Conservation (phyloP, 192 early-diverging fungal species). For the Coemansia aciculifera region DNA sequence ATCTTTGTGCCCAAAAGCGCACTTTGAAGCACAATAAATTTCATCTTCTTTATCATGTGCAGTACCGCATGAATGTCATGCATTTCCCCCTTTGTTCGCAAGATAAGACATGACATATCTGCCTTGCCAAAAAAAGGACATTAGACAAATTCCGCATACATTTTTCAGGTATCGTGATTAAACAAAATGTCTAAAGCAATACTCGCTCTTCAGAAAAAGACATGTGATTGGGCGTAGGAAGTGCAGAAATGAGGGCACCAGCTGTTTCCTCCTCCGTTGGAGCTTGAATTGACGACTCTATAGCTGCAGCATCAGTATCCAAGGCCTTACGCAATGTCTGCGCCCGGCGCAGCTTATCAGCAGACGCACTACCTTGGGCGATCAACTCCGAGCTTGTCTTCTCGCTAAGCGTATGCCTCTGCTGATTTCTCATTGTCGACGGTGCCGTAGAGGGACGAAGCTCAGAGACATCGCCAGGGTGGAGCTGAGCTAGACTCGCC, state of each 20-base stretch:
- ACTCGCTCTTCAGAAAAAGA: slow-evolving; percentile 20
- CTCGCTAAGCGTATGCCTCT: slow-evolving; percentile 31
- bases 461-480: slow-evolving; percentile 6
- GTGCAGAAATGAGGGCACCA: slow-evolving; percentile 36
- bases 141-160: not conserved
- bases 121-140: not conserved
- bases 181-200: slow-evolving; percentile 23
- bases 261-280: slow-evolving; percentile 16
- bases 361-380: slow-evolving; percentile 6
- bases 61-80: not conserved
- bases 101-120: not conserved
- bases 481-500: slow-evolving; percentile 42
- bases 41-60: not conserved
- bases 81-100: not conserved
- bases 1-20: not conserved
- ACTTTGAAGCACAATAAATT: slow-evolving; percentile 7
- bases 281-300: slow-evolving; percentile 33
- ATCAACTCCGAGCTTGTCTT: not conserved
- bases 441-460: slow-evolving; percentile 43
- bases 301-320: slow-evolving; percentile 39
- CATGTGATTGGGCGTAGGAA: slow-evolving; percentile 35
- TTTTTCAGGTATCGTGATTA: too few species aligned
- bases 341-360: slow-evolving; percentile 20
- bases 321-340: slow-evolving; percentile 45
- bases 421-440: slow-evolving; percentile 11